These are phyloP conservation scores for Umbellularia californica DNA, from an alignment of 164 flowering plant species.

Conservation along the genomic window DNA sequence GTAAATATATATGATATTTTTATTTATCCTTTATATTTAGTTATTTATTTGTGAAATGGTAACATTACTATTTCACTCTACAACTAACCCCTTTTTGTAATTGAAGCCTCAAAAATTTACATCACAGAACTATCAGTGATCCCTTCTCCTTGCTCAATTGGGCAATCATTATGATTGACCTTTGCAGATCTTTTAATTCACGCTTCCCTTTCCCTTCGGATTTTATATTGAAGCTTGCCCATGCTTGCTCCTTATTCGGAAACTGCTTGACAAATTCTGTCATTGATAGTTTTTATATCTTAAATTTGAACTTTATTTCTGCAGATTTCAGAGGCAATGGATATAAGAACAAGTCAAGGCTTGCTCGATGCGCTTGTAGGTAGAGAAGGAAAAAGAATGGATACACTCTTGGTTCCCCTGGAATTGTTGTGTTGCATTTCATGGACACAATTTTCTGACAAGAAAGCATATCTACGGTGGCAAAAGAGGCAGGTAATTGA, in stretches of 20 bases:
- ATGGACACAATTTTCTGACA: conserved; percentile 89
- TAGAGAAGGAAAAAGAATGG: conserved; percentile 97
- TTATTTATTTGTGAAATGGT: too few relatives aligned
- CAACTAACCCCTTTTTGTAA: too few relatives aligned
- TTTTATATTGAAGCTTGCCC: neutral
- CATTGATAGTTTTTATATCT: neutral
- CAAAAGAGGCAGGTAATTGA: conserved; percentile 90
- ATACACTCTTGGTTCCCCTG: conserved; percentile 81
- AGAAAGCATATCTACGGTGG: conserved; percentile 86
- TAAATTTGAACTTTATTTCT: conserved; percentile 1
- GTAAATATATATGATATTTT: too few relatives aligned
- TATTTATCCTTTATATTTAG: too few relatives aligned
- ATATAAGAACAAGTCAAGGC: conserved; percentile 85
- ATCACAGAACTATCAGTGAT: too few relatives aligned
- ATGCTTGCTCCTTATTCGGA: too few relatives aligned
- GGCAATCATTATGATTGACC: too few relatives aligned
- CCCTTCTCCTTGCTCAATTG: too few relatives aligned
- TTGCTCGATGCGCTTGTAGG: conserved; percentile 84
- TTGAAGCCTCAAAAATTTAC: too few relatives aligned
- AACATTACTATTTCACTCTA: too few relatives aligned
- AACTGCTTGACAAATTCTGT: too few relatives aligned
- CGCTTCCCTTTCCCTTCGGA: neutral
- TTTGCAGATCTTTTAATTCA: neutral
- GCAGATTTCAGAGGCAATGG: conserved; percentile 94
- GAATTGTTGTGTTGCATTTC: conserved; percentile 88